phyloP scores from a whole-genome alignment of 1,139 yeast species.

The Kodamaea suecica region DNA sequence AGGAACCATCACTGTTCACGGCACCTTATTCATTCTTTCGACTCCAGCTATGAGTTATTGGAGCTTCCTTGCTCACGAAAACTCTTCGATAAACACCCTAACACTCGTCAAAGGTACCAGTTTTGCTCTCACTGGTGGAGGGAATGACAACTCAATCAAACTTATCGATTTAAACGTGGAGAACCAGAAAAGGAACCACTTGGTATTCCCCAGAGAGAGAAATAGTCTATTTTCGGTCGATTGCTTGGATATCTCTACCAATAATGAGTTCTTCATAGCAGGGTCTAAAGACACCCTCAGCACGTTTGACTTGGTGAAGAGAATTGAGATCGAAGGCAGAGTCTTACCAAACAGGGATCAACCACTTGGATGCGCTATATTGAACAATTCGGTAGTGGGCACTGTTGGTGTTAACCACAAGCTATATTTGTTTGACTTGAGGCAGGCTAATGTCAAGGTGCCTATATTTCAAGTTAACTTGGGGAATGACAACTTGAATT shows the following conservation, averaged over 20 bases:
- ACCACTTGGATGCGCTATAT: slow-evolving; percentile 15
- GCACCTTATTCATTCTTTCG: too few relatives aligned
- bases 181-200: not conserved
- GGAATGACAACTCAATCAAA: slow-evolving; percentile 19
- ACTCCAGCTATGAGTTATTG: too few relatives aligned
- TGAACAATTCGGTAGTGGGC: slow-evolving; percentile 18
- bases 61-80: slow-evolving; percentile 9
- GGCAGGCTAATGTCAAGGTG: slow-evolving; percentile 8
- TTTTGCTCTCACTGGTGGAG: slow-evolving; percentile 26
- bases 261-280: slow-evolving; percentile 11
- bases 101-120: slow-evolving; percentile 17
- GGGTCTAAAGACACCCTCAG: slow-evolving; percentile 14
- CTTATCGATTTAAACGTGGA: slow-evolving; percentile 14
- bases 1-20: too few relatives aligned
- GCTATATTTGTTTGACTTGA: slow-evolving; percentile 20
- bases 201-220: slow-evolving; percentile 3
- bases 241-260: slow-evolving; percentile 14
- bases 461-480: slow-evolving; percentile 19
- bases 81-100: slow-evolving; percentile 23
- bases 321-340: slow-evolving; percentile 11
- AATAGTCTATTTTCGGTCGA: slow-evolving; percentile 14
- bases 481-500: slow-evolving; percentile 31
- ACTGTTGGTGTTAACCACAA: slow-evolving; percentile 27
- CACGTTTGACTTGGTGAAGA: slow-evolving; percentile 17
- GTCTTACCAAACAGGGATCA: slow-evolving; percentile 10